phyloP scores from a whole-genome alignment of 495 filamentous ascomycete species.

The Penicillium manginii region DNA sequence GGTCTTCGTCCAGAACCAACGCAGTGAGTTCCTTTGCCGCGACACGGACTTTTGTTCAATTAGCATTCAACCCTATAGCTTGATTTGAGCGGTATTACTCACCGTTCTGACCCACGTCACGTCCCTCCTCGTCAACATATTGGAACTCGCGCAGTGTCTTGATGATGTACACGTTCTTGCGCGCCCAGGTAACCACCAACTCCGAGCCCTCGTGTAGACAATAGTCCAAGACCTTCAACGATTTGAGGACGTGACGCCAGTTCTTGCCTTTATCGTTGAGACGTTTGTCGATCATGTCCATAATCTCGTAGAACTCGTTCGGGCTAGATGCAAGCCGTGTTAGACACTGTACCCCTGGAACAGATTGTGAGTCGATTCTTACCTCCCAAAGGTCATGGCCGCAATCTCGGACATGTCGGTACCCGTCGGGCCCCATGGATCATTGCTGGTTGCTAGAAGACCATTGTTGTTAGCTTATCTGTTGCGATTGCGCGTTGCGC shows the following conservation, averaged over 20 bases:
- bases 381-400: slow-evolving; percentile 96
- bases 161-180: slow-evolving; percentile 97
- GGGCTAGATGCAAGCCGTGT: slow-evolving; percentile 56
- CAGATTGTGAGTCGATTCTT: slow-evolving; percentile 36
- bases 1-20: slow-evolving; percentile 93
- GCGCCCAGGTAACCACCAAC: slow-evolving; percentile 95
- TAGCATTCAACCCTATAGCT: background rate
- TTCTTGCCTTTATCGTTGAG: slow-evolving; percentile 99
- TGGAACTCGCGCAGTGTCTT: slow-evolving; percentile 97
- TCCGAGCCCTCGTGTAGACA: slow-evolving; percentile 97
- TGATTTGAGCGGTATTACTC: slow-evolving; percentile 20
- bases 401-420: slow-evolving; percentile 99
- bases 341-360: slow-evolving; percentile 15
- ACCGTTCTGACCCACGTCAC: slow-evolving; percentile 97
- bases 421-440: slow-evolving; percentile 98
- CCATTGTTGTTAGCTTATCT: slow-evolving; percentile 13
- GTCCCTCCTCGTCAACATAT: slow-evolving; percentile 91
- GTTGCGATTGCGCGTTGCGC: slow-evolving; percentile 9
- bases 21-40: slow-evolving; percentile 96
- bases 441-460: slow-evolving; percentile 88
- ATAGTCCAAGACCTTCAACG: slow-evolving; percentile 96
- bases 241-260: slow-evolving; percentile 98
- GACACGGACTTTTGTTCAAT: slow-evolving; percentile 70
- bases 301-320: slow-evolving; percentile 98
- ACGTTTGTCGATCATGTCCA: slow-evolving; percentile 99